Evolutionary conservation across 2,329 filamentous ascomycete species (phyloP).

Genomic region (Cladosporium sp.): DNA sequence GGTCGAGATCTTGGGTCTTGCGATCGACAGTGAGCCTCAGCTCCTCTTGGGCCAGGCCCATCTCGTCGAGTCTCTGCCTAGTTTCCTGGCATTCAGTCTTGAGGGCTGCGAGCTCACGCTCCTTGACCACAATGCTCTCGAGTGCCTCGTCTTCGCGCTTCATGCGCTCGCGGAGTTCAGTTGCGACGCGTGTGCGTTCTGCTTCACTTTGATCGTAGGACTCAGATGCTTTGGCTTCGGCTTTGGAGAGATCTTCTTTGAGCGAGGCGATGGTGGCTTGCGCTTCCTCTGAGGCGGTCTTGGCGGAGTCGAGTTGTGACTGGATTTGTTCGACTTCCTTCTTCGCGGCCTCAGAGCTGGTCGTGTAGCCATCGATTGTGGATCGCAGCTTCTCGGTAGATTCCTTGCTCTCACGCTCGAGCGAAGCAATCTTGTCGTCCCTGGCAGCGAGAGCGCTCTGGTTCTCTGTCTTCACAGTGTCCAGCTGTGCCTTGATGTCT

Average conservation of each 20-base stretch:
- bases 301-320: slow-evolving; percentile 13
- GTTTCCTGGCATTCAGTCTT: slow-evolving; percentile 19
- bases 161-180: neutral
- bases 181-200: neutral
- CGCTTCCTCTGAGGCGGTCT: slow-evolving; percentile 11
- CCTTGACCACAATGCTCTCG: neutral
- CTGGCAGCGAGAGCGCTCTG: slow-evolving; percentile 21
- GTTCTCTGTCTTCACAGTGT: slow-evolving; percentile 21
- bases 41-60: slow-evolving; percentile 11
- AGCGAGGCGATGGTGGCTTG: slow-evolving; percentile 19
- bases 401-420: slow-evolving; percentile 27
- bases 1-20: slow-evolving; percentile 12
- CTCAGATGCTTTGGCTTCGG: slow-evolving; percentile 20
- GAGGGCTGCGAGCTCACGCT: slow-evolving; percentile 21
- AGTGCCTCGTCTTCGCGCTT: slow-evolving; percentile 13
- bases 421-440: slow-evolving; percentile 21
- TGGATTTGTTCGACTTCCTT: slow-evolving; percentile 26
- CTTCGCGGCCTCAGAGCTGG: slow-evolving; percentile 17
- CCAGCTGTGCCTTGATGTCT: neutral
- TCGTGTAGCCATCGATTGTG: slow-evolving; percentile 20
- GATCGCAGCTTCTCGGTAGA: slow-evolving; percentile 24
- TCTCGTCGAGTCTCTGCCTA: slow-evolving; percentile 1
- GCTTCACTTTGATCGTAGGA: slow-evolving; percentile 2
- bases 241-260: slow-evolving; percentile 23
- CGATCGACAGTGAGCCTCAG: slow-evolving; percentile 1